Evolutionary conservation across 2,329 filamentous ascomycete genomes (phyloP).

Genomic region (Exserohilum turcica): DNA sequence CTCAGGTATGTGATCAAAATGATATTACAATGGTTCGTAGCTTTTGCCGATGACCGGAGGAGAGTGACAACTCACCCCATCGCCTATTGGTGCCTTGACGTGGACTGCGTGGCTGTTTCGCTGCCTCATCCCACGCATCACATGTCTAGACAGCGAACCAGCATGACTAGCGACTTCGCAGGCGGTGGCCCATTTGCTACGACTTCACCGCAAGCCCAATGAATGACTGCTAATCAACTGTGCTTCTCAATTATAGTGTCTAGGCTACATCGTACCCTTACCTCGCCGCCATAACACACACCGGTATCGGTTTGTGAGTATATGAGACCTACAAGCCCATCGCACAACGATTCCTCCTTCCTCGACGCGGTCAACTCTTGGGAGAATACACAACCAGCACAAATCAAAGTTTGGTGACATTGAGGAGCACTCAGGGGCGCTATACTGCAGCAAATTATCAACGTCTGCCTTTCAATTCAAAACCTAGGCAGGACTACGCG

Average conservation of each 20-base stretch:
- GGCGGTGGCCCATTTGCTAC: slow-evolving; percentile 4
- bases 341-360: neutral
- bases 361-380: neutral
- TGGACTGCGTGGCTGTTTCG: neutral
- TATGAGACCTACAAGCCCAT: neutral
- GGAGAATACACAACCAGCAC: neutral
- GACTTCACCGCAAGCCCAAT: neutral
- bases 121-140: slow-evolving; percentile 2
- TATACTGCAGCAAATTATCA: neutral
- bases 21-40: slow-evolving; percentile 1
- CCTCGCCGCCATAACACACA: neutral
- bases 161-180: neutral
- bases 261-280: neutral
- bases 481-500: neutral
- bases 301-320: neutral
- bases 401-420: neutral
- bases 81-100: slow-evolving; percentile 10
- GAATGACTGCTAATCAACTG: slow-evolving; percentile 9
- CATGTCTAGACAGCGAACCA: slow-evolving; percentile 1
- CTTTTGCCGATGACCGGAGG: slow-evolving; percentile 4
- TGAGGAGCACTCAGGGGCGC: neutral
- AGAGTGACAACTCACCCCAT: slow-evolving; percentile 15
- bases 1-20: slow-evolving; percentile 19
- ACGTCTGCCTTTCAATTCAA: neutral
- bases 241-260: neutral